Conservation (phyloP, 2,329 filamentous ascomycete species). For the Lizonia empirigonia region DNA sequence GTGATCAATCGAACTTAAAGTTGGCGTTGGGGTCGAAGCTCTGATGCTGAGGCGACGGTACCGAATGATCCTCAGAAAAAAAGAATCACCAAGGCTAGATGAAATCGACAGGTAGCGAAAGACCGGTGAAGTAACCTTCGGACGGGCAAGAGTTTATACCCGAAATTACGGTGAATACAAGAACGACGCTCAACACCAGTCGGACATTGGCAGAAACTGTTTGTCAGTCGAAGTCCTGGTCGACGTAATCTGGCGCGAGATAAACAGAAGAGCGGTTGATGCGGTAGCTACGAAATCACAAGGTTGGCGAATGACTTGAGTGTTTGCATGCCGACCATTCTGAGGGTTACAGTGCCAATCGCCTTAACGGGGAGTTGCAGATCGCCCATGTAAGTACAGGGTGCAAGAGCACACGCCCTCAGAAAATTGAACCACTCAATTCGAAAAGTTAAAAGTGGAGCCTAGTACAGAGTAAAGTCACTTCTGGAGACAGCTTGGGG, state of each 20-base stretch:
- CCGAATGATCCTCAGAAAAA: neutral
- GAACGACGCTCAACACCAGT: neutral
- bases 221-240: neutral
- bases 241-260: neutral
- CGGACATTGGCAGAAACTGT: neutral
- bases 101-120: neutral
- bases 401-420: neutral
- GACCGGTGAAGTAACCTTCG: neutral
- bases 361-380: neutral
- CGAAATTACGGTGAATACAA: neutral
- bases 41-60: too few relatives aligned
- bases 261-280: constrained; percentile 1
- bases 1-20: neutral
- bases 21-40: neutral
- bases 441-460: neutral
- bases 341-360: constrained; percentile 1
- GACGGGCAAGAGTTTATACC: neutral
- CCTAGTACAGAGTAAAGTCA: neutral
- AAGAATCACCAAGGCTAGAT: neutral
- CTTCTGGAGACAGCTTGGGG: neutral
- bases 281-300: neutral
- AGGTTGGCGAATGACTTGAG: neutral
- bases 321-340: constrained; percentile 1
- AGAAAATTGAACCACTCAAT: neutral
- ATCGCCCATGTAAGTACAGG: neutral